Evolutionary conservation across 129 eudicot species (phyloP).

Genomic region (Helianthus tuberosus): DNA sequence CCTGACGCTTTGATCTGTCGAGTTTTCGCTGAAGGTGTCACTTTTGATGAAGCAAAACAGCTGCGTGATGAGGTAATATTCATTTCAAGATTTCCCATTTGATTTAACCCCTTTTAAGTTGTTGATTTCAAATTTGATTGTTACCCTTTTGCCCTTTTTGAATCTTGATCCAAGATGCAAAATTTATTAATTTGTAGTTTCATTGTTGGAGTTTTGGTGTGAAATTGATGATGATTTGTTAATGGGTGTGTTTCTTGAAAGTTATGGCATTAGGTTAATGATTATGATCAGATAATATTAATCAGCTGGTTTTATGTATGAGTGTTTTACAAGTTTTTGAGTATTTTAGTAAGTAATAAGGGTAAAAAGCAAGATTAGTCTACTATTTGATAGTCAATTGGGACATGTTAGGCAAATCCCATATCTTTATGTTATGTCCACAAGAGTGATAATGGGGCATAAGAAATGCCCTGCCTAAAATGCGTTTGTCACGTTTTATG

Average conservation of each 20-base stretch:
- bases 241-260: background rate
- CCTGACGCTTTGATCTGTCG: constrained; percentile 30
- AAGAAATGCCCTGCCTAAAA: too few species aligned
- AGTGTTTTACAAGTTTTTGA: background rate
- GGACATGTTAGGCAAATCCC: too few species aligned
- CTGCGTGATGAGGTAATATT: constrained; percentile 82
- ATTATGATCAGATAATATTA: background rate
- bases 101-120: background rate
- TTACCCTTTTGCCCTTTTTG: constrained; percentile 1
- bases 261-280: too few species aligned
- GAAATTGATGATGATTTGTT: constrained; percentile 1
- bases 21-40: constrained; percentile 64
- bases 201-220: background rate
- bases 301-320: background rate
- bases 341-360: background rate
- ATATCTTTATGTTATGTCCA: too few species aligned
- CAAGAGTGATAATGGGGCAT: too few species aligned
- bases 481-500: too few species aligned
- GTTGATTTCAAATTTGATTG: background rate
- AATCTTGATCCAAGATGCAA: constrained; percentile 11
- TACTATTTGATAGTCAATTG: background rate
- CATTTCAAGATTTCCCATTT: background rate
- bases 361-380: background rate
- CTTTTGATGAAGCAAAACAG: constrained; percentile 74
- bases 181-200: constrained; percentile 5